Evolutionary conservation across 495 filamentous ascomycete species (phyloP).

Genomic region (Lichenothelia convexa): DNA sequence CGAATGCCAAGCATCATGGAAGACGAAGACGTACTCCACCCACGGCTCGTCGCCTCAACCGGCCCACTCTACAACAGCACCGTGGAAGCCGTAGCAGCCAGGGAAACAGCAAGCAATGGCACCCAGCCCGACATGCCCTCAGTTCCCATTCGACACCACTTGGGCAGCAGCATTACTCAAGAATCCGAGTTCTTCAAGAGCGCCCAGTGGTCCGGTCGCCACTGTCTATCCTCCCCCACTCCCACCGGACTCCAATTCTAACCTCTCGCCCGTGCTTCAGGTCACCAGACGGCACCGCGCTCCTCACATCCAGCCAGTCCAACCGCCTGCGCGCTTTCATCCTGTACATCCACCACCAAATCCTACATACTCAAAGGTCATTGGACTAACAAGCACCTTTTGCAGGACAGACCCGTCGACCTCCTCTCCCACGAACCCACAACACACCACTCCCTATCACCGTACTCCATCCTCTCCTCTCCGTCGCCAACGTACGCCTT

Average conservation of each 20-base stretch:
- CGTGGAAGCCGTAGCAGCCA: no score
- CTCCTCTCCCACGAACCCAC: conserved; percentile 34
- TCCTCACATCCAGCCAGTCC: conserved; percentile 57
- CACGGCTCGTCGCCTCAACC: no score
- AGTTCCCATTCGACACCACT: no score
- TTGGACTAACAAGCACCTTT: not conserved
- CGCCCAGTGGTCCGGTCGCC: conserved; percentile 52
- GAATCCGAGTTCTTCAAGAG: conserved; percentile 35
- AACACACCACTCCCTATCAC: conserved; percentile 28
- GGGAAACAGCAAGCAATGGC: no score
- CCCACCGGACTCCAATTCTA: no score
- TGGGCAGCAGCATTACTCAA: not conserved
- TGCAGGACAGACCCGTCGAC: conserved; percentile 33
- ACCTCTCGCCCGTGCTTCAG: no score
- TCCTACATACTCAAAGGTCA: not conserved
- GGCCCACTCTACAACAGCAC: no score
- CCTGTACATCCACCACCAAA: conserved; percentile 28
- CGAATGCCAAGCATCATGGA: no score
- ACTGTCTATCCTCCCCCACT: no score
- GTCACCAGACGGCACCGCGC: conserved; percentile 63
- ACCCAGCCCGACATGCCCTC: no score
- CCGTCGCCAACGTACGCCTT: conserved; percentile 55
- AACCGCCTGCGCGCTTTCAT: conserved; percentile 54
- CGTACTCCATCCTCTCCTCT: conserved; percentile 41
- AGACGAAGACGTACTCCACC: no score